Evolutionary conservation across 2,329 filamentous ascomycete species (phyloP), one percentile per base, ranked within the genome.

Genomic region (Epichloe gansuensis): DNA sequence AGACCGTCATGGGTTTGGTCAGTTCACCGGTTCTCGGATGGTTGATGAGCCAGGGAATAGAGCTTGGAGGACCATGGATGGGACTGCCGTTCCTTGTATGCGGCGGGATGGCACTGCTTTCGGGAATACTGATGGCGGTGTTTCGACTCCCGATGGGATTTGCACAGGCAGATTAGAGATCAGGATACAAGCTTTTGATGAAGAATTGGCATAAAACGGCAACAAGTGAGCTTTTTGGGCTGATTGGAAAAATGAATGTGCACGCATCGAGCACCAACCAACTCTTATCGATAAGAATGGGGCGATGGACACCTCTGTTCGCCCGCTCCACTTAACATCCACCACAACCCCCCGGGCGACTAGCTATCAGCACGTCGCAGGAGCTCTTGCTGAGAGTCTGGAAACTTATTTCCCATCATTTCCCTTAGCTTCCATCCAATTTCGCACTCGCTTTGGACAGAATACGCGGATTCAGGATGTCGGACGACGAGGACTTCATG

Each of bases 401-500:
- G 9, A 34, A 9, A 12, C 28, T 44, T 12, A 13, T 17, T 8
- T 48, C n/a, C 28, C 13, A 8, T 23, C 8, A 12, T 42, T 9
- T 17, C n/a, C 21, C 17, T 34, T 2, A 8, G 3, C 15, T 12
- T 9, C 3, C 31, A 28, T 12, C 21, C n/a, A 2, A 37, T 25
- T 2, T 2, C 5, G 6, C 7, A 17, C 4, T 23, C 5, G 13
- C 5, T 12, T 12, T 13, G 25, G 6, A n/a, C 12, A 5, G 2
- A 12, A 34, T 4, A 2, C 2, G 23, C 34, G 13, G 15, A 9
- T 15, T 34, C 38, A 67, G 51, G 15, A 77, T 77, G 75, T 77
- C 75, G 41, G 75, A 77, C 63, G 75, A 77, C 56, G 71, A 72
- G 57, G 70, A 73, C 59, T 74, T 74, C 48, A 74, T 74, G 71